phyloP scores from a whole-genome alignment of 2,329 filamentous ascomycete species.

The Capronia americana region DNA sequence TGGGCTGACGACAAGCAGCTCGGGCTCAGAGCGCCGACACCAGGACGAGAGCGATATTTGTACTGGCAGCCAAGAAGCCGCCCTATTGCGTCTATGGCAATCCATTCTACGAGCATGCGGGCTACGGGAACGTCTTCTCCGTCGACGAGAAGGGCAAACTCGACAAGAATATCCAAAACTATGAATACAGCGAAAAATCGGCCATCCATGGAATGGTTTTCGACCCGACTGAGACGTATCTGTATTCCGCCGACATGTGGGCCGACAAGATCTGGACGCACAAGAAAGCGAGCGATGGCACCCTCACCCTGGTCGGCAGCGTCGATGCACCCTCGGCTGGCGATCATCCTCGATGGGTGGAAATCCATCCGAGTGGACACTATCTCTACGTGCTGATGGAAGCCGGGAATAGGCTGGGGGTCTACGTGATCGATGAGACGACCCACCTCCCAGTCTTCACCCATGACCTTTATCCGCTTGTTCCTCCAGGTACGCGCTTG shows the following conservation, averaged over 20 bases:
- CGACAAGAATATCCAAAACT: slow-evolving; percentile 53
- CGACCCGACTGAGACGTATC: slow-evolving; percentile 51
- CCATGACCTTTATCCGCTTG: slow-evolving; percentile 75
- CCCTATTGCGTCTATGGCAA: slow-evolving; percentile 87
- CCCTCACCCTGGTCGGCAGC: slow-evolving; percentile 72
- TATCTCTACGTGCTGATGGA: slow-evolving; percentile 90
- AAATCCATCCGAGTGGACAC: slow-evolving; percentile 76
- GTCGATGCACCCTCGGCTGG: slow-evolving; percentile 72
- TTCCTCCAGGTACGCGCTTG: slow-evolving; percentile 71
- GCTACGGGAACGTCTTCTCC: slow-evolving; percentile 73
- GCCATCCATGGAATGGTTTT: slow-evolving; percentile 59
- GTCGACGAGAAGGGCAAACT: slow-evolving; percentile 52
- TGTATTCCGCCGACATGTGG: slow-evolving; percentile 57
- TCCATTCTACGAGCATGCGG: slow-evolving; percentile 86
- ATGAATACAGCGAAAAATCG: slow-evolving; percentile 52
- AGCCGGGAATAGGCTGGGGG: slow-evolving; percentile 80
- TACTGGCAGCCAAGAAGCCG: slow-evolving; percentile 76
- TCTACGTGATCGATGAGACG: slow-evolving; percentile 77
- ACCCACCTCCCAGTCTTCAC: slow-evolving; percentile 81
- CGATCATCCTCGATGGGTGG: slow-evolving; percentile 89
- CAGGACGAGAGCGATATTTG: slow-evolving; percentile 88
- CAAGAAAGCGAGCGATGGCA: slow-evolving; percentile 68
- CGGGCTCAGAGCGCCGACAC: slow-evolving; percentile 70
- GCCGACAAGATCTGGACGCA: slow-evolving; percentile 76
- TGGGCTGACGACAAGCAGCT: slow-evolving; percentile 22